phyloP scores from a whole-genome alignment of 1,139 yeast species.

The Kurtzmaniella quercitrusa region DNA sequence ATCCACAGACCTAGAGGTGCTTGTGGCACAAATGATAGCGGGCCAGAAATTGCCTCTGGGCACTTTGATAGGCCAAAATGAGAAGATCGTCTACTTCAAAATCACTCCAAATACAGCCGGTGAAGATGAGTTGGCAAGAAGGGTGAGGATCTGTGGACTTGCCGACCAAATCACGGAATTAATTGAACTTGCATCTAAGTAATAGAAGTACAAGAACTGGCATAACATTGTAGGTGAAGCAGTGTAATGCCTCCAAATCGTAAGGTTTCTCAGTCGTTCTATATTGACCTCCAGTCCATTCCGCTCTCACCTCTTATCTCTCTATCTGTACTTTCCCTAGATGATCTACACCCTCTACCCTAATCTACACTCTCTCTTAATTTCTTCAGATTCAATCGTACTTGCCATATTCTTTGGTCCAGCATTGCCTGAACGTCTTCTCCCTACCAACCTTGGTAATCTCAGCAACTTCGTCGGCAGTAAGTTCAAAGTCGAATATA shows the following conservation, averaged over 20 bases:
- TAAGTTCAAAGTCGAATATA: slow-evolving; percentile 20
- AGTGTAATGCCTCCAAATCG: no score
- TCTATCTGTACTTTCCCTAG: not conserved
- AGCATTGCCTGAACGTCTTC: slow-evolving; percentile 23
- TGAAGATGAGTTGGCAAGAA: slow-evolving; percentile 15
- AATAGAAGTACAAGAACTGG: no score
- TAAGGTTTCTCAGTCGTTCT: no score
- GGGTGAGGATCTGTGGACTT: slow-evolving; percentile 21
- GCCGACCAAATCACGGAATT: slow-evolving; percentile 13
- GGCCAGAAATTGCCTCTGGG: slow-evolving; percentile 26
- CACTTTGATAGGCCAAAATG: slow-evolving; percentile 31
- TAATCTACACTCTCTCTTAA: no score
- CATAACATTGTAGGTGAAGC: no score
- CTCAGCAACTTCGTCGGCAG: slow-evolving; percentile 19
- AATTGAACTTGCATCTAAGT: slow-evolving; percentile 3
- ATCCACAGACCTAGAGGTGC: slow-evolving; percentile 16
- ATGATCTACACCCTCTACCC: no score
- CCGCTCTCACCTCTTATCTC: not conserved
- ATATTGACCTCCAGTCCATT: not conserved
- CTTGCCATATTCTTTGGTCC: slow-evolving; percentile 18
- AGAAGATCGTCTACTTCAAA: slow-evolving; percentile 18
- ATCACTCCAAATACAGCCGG: slow-evolving; percentile 3
- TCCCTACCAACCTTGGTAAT: slow-evolving; percentile 23
- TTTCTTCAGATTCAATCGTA: slow-evolving; percentile 9
- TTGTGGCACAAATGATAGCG: slow-evolving; percentile 32